A percentile compares a stretch with the other conserved stretches of the same genome.
These are phyloP conservation scores for Plasmodium vivax DNA, from an alignment of 169 alveolate genomes.

Conservation along the genomic window DNA sequence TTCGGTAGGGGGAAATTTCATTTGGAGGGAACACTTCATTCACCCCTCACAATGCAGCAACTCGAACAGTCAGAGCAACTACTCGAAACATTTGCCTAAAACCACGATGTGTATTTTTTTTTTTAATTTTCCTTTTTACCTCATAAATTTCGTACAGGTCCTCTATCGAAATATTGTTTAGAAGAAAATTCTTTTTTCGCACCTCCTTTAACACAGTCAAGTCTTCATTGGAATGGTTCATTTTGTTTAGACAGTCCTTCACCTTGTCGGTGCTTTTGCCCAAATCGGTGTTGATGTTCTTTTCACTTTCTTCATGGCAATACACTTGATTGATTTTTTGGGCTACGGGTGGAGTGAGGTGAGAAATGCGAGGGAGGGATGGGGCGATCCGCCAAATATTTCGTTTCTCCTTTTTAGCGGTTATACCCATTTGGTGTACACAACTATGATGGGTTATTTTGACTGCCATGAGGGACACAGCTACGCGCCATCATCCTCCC, in stretches of 20 bases:
- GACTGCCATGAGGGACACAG: background rate
- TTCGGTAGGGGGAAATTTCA: background rate
- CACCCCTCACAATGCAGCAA: background rate
- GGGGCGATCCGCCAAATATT: background rate
- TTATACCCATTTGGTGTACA: background rate
- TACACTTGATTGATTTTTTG: conserved; percentile 61
- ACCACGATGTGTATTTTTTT: background rate
- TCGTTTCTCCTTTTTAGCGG: background rate
- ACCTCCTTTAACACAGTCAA: conserved; percentile 22
- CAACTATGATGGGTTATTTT: background rate
- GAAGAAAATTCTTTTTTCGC: conserved; percentile 28
- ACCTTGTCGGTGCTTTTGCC: conserved; percentile 31
- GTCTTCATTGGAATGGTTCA: conserved; percentile 38
- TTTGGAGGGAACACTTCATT: background rate
- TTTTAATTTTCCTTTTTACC: conserved; percentile 39
- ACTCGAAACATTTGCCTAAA: background rate
- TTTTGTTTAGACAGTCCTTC: conserved; percentile 11
- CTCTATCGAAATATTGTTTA: conserved; percentile 44
- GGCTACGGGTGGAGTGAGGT: background rate
- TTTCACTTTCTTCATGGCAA: conserved; percentile 48
- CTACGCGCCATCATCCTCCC: background rate
- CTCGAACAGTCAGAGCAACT: background rate
- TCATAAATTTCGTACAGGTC: conserved; percentile 67
- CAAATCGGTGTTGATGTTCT: conserved; percentile 21
- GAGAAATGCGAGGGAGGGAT: background rate